These are phyloP conservation scores for Hygrocybe punicea DNA, from an alignment of 768 basidiomycete species.

Conservation along the genomic window DNA sequence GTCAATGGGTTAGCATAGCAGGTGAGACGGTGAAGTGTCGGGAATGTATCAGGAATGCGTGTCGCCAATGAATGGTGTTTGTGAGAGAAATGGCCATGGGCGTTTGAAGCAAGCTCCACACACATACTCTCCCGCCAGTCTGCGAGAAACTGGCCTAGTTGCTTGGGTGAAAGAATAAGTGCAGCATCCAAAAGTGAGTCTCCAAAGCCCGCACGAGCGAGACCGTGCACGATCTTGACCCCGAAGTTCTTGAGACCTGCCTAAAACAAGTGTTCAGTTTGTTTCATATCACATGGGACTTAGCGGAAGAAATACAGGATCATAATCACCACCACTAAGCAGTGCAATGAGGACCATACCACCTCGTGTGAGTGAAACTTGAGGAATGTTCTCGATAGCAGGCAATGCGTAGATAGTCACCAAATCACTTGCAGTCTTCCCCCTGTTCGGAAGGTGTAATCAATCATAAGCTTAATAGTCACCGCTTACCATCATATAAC, in stretches of 20 bases:
- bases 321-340: slow-evolving; percentile 36
- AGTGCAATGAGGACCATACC: slow-evolving; percentile 35
- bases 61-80: slow-evolving; percentile 48
- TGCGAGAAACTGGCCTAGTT: slow-evolving; percentile 3
- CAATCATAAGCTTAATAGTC: slow-evolving; percentile 43
- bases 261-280: neutral
- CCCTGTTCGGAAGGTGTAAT: too few relatives aligned
- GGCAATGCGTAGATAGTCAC: slow-evolving; percentile 16
- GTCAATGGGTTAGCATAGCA: slow-evolving; percentile 58
- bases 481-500: slow-evolving; percentile 44
- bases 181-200: slow-evolving; percentile 47
- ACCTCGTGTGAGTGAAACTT: slow-evolving; percentile 23
- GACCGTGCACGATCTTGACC: slow-evolving; percentile 49
- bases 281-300: neutral
- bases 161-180: neutral
- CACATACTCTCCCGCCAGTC: slow-evolving; percentile 7
- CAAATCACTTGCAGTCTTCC: slow-evolving; percentile 33
- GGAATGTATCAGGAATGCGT: slow-evolving; percentile 47
- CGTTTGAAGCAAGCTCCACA: slow-evolving; percentile 1
- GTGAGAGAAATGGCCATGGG: slow-evolving; percentile 36
- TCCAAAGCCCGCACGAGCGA: slow-evolving; percentile 58
- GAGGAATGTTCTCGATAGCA: slow-evolving; percentile 18
- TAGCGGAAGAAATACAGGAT: too few relatives aligned
- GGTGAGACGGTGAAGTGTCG: slow-evolving; percentile 48
- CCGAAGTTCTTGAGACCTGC: slow-evolving; percentile 43